Evolutionary conservation across 2,329 filamentous ascomycete genomes (phyloP), one percentile per base, ranked within the genome.

Genomic region (Biscogniauxia mediterranea): DNA sequence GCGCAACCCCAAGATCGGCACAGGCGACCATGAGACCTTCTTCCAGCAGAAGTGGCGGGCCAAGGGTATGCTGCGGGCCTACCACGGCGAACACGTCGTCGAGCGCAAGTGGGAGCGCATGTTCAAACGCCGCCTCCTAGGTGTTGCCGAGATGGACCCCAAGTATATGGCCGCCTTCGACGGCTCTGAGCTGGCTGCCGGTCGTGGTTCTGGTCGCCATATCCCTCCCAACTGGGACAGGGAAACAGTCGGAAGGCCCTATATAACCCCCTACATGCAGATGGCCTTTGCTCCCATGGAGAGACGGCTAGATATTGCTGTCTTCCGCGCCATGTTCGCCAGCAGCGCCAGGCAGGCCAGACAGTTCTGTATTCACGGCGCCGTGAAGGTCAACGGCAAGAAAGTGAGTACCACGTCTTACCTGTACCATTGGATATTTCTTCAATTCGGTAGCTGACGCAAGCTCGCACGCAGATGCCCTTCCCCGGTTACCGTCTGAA

Each of bases 31-130:
- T 56, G 77, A 79, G 64, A 97, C 93, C 52, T 96, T 95, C 80
- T 99, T 96, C 84, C 94, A 98, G 83, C 94, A 98, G 79, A 99
- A 99, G 89, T 99, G 94, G 94, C 78, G 79, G 1, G 91, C 94
- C 71, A 99, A 99, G 79, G 87, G 93, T 21, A 76, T 88, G 66
- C 86, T 92, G 51, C 89, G 95, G 68, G 88, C 85, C 65, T 99
- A 98, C 78, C 95, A 99, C 79, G 95, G 94, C 77, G 94, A 97
- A 75, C 92, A 97, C 74, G 89, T 99, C 68, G 88, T 89, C 67
- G 95, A 99, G 81, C 88, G 90, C 75, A 90, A 95, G 80, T 99
- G 95, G 95, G 85, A 91, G 78, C 90, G 91, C 74, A 93, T 97
- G 85, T 99, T 99, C 80, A 89, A 86, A 69, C 86, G 90, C 67